Conservation (phyloP, 2,329 filamentous ascomycete species). For the Rhynchosporium secalis region DNA sequence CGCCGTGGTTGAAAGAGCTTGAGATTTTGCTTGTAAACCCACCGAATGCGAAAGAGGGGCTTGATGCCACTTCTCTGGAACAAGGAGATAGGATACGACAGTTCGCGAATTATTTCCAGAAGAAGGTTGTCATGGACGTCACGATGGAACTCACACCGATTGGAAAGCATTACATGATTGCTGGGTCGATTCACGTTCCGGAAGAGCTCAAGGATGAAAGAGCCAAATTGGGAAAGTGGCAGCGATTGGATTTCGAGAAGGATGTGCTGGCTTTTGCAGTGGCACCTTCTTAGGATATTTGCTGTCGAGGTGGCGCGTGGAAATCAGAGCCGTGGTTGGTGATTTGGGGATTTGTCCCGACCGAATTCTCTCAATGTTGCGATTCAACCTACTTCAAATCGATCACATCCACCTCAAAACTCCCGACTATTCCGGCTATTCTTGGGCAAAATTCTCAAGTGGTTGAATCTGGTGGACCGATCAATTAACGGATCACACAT, state of each 20-base stretch:
- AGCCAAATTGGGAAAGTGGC: conserved; percentile 24
- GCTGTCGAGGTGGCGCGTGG: no score
- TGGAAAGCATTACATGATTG: conserved; percentile 38
- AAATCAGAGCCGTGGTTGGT: no score
- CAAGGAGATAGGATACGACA: conserved; percentile 27
- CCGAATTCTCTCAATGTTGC: no score
- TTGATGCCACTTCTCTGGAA: conserved; percentile 25
- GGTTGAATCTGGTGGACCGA: no score
- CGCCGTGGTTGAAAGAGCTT: conserved; percentile 68
- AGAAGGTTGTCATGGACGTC: conserved; percentile 33
- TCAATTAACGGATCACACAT: no score
- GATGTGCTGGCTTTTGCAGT: conserved; percentile 34
- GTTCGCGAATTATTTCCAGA: conserved; percentile 34
- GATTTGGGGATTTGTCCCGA: no score
- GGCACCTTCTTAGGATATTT: not conserved
- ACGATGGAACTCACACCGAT: conserved; percentile 36
- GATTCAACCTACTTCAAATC: no score
- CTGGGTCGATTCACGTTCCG: conserved; percentile 27
- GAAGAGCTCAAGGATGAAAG: conserved; percentile 16
- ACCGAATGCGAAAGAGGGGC: conserved; percentile 23
- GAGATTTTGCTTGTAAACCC: conserved; percentile 62
- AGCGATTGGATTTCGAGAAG: conserved; percentile 30
- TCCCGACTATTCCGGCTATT: no score
- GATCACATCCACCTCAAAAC: no score
- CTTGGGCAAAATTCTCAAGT: no score